These are phyloP conservation scores for Trichoderma koningiopsis DNA, from an alignment of 2,329 filamentous ascomycete species.

Conservation along the genomic window DNA sequence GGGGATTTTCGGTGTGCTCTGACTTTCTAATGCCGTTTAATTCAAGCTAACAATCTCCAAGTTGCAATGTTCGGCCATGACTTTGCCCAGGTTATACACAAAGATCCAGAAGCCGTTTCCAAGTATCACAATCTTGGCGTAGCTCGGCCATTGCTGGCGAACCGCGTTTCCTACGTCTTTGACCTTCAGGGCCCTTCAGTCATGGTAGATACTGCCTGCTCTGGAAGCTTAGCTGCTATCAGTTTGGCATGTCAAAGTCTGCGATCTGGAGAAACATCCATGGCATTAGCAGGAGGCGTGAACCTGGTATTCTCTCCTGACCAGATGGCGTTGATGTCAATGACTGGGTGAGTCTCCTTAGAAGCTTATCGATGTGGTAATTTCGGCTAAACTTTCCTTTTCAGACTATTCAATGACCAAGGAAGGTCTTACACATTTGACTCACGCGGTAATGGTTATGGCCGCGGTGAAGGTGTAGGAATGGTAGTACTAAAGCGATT, in stretches of 20 bases:
- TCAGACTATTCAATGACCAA: neutral
- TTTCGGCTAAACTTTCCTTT: neutral
- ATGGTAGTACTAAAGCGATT: constrained; percentile 50
- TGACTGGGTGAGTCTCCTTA: neutral
- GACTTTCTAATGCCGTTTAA: constrained; percentile 38
- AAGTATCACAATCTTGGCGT: constrained; percentile 47
- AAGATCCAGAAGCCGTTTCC: constrained; percentile 32
- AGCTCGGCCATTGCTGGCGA: constrained; percentile 43
- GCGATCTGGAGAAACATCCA: constrained; percentile 34
- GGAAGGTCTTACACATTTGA: constrained; percentile 39
- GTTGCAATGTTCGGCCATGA: constrained; percentile 17
- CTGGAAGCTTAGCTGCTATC: constrained; percentile 48
- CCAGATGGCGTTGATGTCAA: constrained; percentile 8
- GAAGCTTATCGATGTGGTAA: neutral
- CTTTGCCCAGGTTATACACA: constrained; percentile 5
- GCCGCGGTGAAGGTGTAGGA: constrained; percentile 43
- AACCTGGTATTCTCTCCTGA: constrained; percentile 36
- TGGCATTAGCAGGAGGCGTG: constrained; percentile 45
- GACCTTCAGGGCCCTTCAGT: constrained; percentile 50
- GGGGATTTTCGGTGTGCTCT: constrained; percentile 43
- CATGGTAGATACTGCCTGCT: constrained; percentile 56
- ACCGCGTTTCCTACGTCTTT: constrained; percentile 51
- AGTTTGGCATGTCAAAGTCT: constrained; percentile 41
- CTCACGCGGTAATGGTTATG: constrained; percentile 50
- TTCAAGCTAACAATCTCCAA: constrained; percentile 30